Conservation (phyloP, 176 grass and related monocot genomes). For the Rhynchospora pubera region DNA sequence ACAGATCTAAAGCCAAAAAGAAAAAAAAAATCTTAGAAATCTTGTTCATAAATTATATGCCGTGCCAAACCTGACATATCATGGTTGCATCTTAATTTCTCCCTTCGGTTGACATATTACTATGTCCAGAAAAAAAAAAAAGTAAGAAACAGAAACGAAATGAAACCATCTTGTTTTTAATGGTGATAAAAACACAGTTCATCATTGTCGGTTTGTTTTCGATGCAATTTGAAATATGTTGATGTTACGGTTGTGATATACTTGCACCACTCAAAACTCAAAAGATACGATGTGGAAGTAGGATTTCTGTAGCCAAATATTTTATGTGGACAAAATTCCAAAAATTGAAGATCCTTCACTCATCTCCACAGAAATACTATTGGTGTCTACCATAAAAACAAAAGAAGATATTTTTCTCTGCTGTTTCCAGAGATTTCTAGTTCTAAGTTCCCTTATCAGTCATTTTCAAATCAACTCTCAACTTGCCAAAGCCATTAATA, state of each 20-base stretch:
- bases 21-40: background rate
- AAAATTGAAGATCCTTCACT: background rate
- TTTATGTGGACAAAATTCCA: background rate
- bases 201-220: background rate
- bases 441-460: background rate
- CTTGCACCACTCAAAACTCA: background rate
- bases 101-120: background rate
- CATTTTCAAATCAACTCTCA: background rate
- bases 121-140: background rate
- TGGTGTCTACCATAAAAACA: background rate
- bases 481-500: background rate
- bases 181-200: background rate
- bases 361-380: slow-evolving; percentile 1
- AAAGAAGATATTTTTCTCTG: slow-evolving; percentile 10
- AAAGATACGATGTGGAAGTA: background rate
- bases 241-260: background rate
- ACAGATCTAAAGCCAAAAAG: background rate
- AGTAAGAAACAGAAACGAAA: background rate
- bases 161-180: background rate
- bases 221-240: background rate
- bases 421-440: slow-evolving; percentile 1
- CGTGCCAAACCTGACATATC: background rate
- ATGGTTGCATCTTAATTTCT: background rate
- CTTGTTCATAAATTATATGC: background rate
- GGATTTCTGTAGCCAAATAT: background rate